Base-by-base conservation (phyloP, 2,329 filamentous ascomycete species). In the Plenodomus lindquistii region DNA sequence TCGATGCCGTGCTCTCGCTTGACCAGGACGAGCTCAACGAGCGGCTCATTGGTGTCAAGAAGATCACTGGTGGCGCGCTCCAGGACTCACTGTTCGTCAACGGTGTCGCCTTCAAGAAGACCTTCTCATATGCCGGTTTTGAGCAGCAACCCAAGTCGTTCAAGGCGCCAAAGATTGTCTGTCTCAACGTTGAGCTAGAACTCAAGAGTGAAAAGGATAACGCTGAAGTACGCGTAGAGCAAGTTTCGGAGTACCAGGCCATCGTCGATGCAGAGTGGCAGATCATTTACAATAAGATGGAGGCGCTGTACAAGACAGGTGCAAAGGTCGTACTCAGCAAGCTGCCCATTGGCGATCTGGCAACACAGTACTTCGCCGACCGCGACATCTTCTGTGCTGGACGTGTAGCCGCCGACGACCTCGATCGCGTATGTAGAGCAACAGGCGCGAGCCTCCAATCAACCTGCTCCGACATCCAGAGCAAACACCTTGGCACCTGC, bases 241-340 rank as follows among this genome's bases (percentile, higher is more conserved):
- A 97, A 75, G 94, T 99, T 43, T 96, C 93, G 17, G 94, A 99
- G 77, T 99, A 99, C 79, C 94, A 99, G 78, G 94, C 94, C 55
- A 97, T 99, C 63, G 94, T 99, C 71, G 94, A 99, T 70, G 94
- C 94, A 22, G 94, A 99, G 77, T 99, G 94, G 94, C 91, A 97
- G 76, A 99, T 99, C 71, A 99, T 99, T 75, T 97, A 88, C 85
- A 93, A 97, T 81, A 99, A 99, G 82, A 89, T 99, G 73, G 94
- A 99, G 79, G 90, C 93, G 40, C 79, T 96, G 44, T 84, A 93
- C 82, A 86, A 93, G 76, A 97, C 93, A 5, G 94, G 94, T 45
- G 94, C 94, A 58, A 96, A 97, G 83, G 91, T 99, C 42, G 91
- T 99, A 36, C 85, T 99, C 48, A 96, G 91, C 77, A 97, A 97